These are phyloP conservation scores for Populus euphratica DNA, from an alignment of 345 rosid genomes.

Conservation along the genomic window DNA sequence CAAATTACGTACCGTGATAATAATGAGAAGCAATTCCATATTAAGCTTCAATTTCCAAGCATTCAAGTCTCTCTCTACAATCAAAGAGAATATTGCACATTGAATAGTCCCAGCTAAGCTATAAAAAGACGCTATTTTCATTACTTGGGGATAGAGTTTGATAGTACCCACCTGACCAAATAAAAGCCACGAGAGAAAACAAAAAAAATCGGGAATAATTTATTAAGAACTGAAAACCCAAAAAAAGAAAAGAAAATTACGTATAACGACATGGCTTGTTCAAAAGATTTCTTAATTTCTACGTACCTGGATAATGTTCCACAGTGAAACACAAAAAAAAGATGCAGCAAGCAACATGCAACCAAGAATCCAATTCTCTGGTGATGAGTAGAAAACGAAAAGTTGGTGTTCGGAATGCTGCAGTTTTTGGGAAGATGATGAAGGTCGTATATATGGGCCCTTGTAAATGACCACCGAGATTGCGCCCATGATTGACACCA, in stretches of 20 bases:
- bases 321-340: constrained; percentile 48
- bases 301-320: constrained; percentile 66
- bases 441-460: constrained; percentile 50
- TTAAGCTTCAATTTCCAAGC: constrained; percentile 65
- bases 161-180: constrained; percentile 48
- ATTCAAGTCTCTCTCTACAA: constrained; percentile 54
- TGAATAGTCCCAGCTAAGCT: constrained; percentile 69
- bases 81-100: constrained; percentile 46
- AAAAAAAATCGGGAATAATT: background rate
- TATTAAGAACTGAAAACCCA: background rate
- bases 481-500: constrained; percentile 55
- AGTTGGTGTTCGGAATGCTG: constrained; percentile 25
- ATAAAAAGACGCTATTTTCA: constrained; percentile 65
- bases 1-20: constrained; percentile 45
- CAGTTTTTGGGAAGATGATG: constrained; percentile 30
- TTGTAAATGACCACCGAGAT: constrained; percentile 45
- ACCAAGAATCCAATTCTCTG: constrained; percentile 70
- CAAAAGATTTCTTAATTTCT: background rate
- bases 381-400: constrained; percentile 49
- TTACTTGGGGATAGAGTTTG: constrained; percentile 55
- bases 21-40: constrained; percentile 55
- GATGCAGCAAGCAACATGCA: constrained; percentile 67
- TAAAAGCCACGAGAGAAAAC: background rate
- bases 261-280: background rate
- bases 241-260: background rate